A percentile compares a stretch with the other conserved stretches of the same genome.
Evolutionary conservation across 306 rosid species (phyloP).

Genomic region (Quercus berberidifolia): DNA sequence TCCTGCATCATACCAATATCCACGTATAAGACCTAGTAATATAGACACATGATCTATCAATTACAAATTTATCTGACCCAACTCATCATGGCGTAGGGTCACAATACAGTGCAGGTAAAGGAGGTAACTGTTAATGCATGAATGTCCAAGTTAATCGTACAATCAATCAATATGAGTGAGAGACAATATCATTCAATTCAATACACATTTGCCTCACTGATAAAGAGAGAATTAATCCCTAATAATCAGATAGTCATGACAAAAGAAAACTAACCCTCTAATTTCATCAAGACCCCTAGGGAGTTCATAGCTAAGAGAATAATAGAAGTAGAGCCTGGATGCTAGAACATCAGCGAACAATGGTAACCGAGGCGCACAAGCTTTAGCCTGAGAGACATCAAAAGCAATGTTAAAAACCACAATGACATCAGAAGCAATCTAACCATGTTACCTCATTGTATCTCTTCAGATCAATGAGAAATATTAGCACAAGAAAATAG

Average conservation of each 20-base stretch:
- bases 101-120: conserved; percentile 85
- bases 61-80: conserved; percentile 59
- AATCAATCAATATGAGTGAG: not conserved
- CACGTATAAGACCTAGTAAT: conserved; percentile 22
- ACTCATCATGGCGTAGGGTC: conserved; percentile 88
- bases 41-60: not conserved
- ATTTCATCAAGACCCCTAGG: conserved; percentile 86
- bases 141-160: not conserved
- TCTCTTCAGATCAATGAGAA: conserved; percentile 83
- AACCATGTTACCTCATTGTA: conserved; percentile 61
- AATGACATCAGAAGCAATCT: not conserved
- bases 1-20: conserved; percentile 58
- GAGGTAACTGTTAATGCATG: conserved; percentile 55
- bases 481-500: conserved; percentile 72
- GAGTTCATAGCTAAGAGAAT: conserved; percentile 85
- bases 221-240: not conserved
- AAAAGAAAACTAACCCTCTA: conserved; percentile 62
- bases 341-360: conserved; percentile 78
- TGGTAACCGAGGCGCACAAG: conserved; percentile 72
- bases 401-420: not conserved
- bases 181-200: not conserved
- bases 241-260: not conserved
- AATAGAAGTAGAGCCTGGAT: conserved; percentile 77
- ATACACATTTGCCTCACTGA: not conserved
- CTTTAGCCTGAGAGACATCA: conserved; percentile 58